phyloP scores from a whole-genome alignment of 352 stramenopile genomes.

The Phytophthora aleatoria region DNA sequence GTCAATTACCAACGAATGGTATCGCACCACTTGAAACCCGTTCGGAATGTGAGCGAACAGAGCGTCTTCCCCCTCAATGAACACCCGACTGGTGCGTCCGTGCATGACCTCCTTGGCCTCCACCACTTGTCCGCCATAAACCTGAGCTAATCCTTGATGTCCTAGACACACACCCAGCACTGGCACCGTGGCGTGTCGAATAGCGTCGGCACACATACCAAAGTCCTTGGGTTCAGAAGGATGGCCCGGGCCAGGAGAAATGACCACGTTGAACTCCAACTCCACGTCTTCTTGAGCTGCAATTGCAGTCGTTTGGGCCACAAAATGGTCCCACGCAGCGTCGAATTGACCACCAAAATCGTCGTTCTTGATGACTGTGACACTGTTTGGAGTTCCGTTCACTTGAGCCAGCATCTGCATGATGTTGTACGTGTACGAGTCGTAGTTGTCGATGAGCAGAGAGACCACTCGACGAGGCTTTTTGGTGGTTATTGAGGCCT shows the following conservation, averaged over 20 bases:
- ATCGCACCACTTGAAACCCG: conserved; percentile 93
- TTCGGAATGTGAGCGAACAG: conserved; percentile 69
- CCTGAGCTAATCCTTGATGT: conserved; percentile 94
- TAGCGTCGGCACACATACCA: conserved; percentile 87
- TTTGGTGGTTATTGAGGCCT: conserved; percentile 11
- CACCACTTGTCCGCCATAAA: conserved; percentile 86
- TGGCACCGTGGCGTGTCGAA: conserved; percentile 65
- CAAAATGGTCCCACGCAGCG: conserved; percentile 64
- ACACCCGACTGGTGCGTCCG: conserved; percentile 89
- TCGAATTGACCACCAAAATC: conserved; percentile 73
- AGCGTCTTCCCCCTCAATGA: conserved; percentile 28
- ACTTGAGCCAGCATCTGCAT: conserved; percentile 94
- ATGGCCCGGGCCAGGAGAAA: conserved; percentile 93
- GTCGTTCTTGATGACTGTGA: conserved; percentile 94
- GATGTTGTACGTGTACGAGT: conserved; percentile 98
- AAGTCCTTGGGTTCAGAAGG: conserved; percentile 81
- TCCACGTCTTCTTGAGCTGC: conserved; percentile 18
- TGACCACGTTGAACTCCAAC: conserved; percentile 79
- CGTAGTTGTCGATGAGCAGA: conserved; percentile 98
- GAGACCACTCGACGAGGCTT: conserved; percentile 46
- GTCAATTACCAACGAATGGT: conserved; percentile 95
- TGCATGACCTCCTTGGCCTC: conserved; percentile 92
- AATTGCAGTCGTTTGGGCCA: conserved; percentile 35
- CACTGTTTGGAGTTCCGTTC: conserved; percentile 63
- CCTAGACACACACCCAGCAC: conserved; percentile 98